A percentile compares a stretch with the other conserved stretches of the same genome.
Conservation (phyloP, 371 early-diverging fungal species). For the Haplosporangium sp. region DNA sequence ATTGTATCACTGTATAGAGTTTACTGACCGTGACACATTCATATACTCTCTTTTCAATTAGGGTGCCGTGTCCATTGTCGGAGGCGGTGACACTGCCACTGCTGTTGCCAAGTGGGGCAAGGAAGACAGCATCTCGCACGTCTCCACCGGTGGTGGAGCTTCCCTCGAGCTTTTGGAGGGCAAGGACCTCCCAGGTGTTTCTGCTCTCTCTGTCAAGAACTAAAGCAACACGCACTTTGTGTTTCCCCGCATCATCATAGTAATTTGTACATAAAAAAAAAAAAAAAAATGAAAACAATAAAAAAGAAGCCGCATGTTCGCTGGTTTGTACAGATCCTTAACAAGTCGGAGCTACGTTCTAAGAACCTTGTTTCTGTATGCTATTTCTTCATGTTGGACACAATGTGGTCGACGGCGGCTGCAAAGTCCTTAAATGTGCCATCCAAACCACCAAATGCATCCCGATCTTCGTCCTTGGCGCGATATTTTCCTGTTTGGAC, state of each 20-base stretch:
- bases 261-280: background rate
- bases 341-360: background rate
- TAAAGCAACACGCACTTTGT: constrained; percentile 8
- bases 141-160: constrained; percentile 99
- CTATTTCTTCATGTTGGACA: constrained; percentile 10
- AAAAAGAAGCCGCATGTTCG: background rate
- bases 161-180: constrained; percentile 97
- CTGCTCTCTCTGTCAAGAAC: constrained; percentile 77
- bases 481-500: constrained; percentile 89
- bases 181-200: constrained; percentile 88
- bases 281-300: background rate
- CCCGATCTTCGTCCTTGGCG: constrained; percentile 70
- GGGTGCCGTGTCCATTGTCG: constrained; percentile 64
- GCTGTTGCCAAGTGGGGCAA: constrained; percentile 92
- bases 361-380: background rate
- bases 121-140: constrained; percentile 92
- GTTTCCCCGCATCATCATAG: background rate
- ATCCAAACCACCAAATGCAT: constrained; percentile 52
- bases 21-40: too few relatives aligned
- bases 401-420: constrained; percentile 59
- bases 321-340: constrained; percentile 1
- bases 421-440: constrained; percentile 61
- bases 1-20: too few relatives aligned
- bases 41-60: background rate
- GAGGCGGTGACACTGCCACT: constrained; percentile 99